phyloP scores from a whole-genome alignment of 2,329 filamentous ascomycete genomes.

The Reticulascus tulasneorum region DNA sequence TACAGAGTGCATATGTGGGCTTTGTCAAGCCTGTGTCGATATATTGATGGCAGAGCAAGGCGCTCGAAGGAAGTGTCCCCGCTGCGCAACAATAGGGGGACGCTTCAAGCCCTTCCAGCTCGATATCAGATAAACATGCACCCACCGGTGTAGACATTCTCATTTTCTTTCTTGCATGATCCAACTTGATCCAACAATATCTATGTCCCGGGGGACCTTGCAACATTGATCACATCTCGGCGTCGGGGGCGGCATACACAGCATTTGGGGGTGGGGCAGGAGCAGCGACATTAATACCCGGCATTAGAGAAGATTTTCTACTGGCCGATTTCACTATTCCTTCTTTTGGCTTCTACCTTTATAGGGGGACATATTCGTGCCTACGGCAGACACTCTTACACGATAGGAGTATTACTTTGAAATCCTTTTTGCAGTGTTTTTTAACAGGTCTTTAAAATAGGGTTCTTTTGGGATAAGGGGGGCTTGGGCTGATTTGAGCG shows the following conservation, averaged over 20 bases:
- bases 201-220: too few relatives aligned
- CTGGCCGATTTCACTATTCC: conserved; percentile 10
- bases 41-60: conserved; percentile 73
- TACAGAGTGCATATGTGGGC: conserved; percentile 91
- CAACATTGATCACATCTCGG: not conserved
- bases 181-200: too few relatives aligned
- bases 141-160: conserved; percentile 1
- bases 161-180: conserved; percentile 13
- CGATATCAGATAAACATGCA: conserved; percentile 62
- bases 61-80: conserved; percentile 71
- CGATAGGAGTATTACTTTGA: not conserved
- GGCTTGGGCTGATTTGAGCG: conserved; percentile 8
- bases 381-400: conserved; percentile 5
- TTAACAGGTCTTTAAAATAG: conserved; percentile 1
- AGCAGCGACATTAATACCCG: conserved; percentile 12
- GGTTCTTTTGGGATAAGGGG: conserved; percentile 9
- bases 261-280: conserved; percentile 11
- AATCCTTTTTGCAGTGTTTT: conserved; percentile 1
- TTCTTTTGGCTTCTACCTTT: conserved; percentile 12
- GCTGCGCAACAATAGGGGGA: conserved; percentile 73
- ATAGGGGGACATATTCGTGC: conserved; percentile 5
- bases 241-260: conserved; percentile 6
- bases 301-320: conserved; percentile 13
- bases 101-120: conserved; percentile 83
- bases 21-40: conserved; percentile 85